These are phyloP conservation scores for Bacterosira constricta DNA, from an alignment of 108 stramenopile genomes.

Conservation along the genomic window DNA sequence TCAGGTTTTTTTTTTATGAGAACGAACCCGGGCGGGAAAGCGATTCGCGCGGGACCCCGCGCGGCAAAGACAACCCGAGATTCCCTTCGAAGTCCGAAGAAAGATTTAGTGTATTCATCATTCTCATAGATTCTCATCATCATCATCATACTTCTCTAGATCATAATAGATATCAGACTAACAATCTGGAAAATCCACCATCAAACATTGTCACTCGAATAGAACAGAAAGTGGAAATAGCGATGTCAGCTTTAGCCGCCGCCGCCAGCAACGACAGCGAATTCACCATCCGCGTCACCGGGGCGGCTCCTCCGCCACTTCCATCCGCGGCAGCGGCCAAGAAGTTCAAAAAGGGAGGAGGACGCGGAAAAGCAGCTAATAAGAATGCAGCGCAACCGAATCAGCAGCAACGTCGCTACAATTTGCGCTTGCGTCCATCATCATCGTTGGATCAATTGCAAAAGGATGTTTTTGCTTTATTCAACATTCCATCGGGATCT, in stretches of 20 bases:
- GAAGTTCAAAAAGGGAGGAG: not conserved
- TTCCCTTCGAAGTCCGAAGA: no score
- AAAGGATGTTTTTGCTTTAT: conserved; percentile 22
- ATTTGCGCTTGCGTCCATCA: conserved; percentile 29
- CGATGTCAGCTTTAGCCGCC: not conserved
- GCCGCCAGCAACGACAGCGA: conserved; percentile 15
- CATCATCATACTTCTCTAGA: no score
- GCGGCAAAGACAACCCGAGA: not conserved
- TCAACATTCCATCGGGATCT: conserved; percentile 18
- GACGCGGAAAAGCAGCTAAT: not conserved
- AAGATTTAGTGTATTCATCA: no score
- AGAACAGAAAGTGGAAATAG: not conserved
- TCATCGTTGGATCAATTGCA: conserved; percentile 25
- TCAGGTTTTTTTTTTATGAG: no score
- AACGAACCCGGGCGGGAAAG: no score
- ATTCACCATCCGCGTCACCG: conserved; percentile 46
- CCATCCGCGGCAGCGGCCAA: not conserved
- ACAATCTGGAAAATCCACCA: no score
- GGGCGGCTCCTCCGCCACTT: conserved; percentile 22
- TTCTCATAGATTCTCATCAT: no score
- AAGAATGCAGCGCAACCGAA: not conserved
- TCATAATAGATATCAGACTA: no score
- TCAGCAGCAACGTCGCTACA: conserved; percentile 20
- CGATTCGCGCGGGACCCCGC: no score
- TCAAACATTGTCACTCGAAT: not conserved